These are phyloP conservation scores for Trichoderma erinaceum DNA, from an alignment of 495 filamentous ascomycete genomes.

Conservation along the genomic window DNA sequence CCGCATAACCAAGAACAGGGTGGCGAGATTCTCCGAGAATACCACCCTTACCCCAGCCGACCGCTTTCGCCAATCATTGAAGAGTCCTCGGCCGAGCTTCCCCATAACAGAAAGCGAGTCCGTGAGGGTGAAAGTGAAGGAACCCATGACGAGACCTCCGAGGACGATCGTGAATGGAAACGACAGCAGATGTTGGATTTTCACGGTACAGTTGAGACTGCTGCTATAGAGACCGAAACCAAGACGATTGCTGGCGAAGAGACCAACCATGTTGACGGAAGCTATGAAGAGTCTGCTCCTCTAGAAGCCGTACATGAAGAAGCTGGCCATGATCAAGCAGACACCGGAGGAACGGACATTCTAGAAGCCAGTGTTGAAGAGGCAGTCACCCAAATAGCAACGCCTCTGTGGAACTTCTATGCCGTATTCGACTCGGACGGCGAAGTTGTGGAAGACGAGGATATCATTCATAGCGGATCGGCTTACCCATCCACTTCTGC, in stretches of 20 bases:
- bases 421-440: no score
- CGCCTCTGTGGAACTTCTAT: no score
- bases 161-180: not conserved
- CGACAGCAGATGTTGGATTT: not conserved
- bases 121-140: not conserved
- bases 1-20: not conserved
- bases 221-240: not conserved
- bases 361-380: no score
- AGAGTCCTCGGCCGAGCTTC: not conserved
- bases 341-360: no score
- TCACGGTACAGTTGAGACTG: not conserved
- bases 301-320: not conserved
- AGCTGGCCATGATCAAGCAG: not conserved
- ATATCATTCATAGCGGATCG: no score
- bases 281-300: not conserved
- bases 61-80: not conserved
- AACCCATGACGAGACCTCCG: not conserved
- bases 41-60: not conserved
- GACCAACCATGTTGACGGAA: not conserved
- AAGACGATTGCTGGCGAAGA: not conserved
- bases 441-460: no score
- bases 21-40: no score
- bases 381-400: no score
- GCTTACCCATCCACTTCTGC: no score
- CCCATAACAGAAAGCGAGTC: not conserved